Evolutionary conservation across 768 basidiomycete species (phyloP), one percentile per base, ranked within the genome.

Genomic region (Guyanaporus albipodus): DNA sequence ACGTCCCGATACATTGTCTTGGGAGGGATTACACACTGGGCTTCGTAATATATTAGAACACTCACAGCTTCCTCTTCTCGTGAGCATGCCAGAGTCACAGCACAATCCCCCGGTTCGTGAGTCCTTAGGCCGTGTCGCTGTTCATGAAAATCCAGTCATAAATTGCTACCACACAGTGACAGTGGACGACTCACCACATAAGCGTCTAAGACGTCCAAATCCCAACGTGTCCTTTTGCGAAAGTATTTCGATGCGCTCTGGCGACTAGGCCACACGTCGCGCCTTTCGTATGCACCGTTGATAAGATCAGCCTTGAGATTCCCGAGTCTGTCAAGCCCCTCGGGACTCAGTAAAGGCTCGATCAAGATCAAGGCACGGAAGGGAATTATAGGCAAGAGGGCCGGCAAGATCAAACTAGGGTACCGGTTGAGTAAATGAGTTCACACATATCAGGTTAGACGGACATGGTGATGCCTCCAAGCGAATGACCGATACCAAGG

Each of bases 1-100:
- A 63, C 60, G 46, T 85, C 83, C 32, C 69, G 61, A 54, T 85
- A 85, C 83, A 85, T 85, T 2, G 73, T 75, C 82, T 83, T n/a
- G 40, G 21, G 23, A 21, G 26, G 28, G 15, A 6, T 38, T 47
- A 18, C 8, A 29, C 19, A 35, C 15, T 27, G 37, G 7, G 14
- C 28, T 23, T 3, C n/a, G 15, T 8, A 17, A 23, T n/a, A 22
- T 6, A 42, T 17, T 11, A n/a, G 9, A 21, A 28, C 8, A 66
- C 77, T 47, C 52, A 83, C 82, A 39, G 70, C 73, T 67, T 87
- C 84, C 58, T 86, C 80, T 34, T 82, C 72, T 18, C 76, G 74
- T 1, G 73, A 76, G 53, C 84, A 86, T 7, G 78, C 77, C 4
- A 85, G 63, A 1, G 73, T 73, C 32, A 80, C 70, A 2, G 71